Percentiles rank a stretch among this genome's conserved stretches.
These are phyloP conservation scores for Penicillium lagena DNA, from an alignment of 495 filamentous ascomycete genomes.

Conservation along the genomic window DNA sequence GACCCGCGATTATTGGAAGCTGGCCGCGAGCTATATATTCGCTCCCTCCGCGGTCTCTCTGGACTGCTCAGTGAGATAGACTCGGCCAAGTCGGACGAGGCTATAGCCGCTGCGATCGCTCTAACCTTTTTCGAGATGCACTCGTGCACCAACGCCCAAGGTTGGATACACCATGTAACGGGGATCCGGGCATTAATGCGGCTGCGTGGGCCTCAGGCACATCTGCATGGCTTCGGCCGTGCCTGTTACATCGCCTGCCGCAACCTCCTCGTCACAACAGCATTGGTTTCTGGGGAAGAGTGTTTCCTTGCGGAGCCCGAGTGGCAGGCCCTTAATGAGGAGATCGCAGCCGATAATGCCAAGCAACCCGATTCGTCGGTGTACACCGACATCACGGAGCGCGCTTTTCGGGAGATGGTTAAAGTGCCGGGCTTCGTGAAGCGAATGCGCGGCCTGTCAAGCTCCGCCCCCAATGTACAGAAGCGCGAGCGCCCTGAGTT, in stretches of 20 bases:
- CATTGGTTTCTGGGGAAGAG: conserved; percentile 16
- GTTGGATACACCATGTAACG: conserved; percentile 30
- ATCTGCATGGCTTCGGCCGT: conserved; percentile 26
- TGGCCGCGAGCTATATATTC: conserved; percentile 15
- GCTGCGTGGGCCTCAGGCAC: conserved; percentile 23
- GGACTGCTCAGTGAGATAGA: conserved; percentile 6
- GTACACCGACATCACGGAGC: conserved; percentile 23
- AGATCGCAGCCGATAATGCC: conserved; percentile 22
- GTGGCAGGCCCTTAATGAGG: conserved; percentile 24
- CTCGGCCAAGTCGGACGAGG: conserved; percentile 22
- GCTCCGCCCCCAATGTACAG: background rate
- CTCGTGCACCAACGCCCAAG: conserved; percentile 20
- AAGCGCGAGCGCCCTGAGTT: conserved; percentile 7
- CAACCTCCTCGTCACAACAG: conserved; percentile 22
- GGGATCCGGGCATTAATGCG: conserved; percentile 29
- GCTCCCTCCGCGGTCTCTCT: conserved; percentile 15
- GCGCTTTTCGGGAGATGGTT: conserved; percentile 19
- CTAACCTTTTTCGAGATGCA: conserved; percentile 30
- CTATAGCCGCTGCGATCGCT: conserved; percentile 19
- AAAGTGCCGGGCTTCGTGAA: conserved; percentile 23
- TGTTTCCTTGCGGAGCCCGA: conserved; percentile 29
- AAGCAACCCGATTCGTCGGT: conserved; percentile 22
- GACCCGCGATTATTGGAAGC: conserved; percentile 11
- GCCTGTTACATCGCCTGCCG: conserved; percentile 27
- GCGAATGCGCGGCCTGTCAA: conserved; percentile 11